A percentile compares a stretch with the other conserved stretches of the same genome.
These are phyloP conservation scores for Tephrocybe sp. DNA, from an alignment of 768 basidiomycete species.

Conservation along the genomic window DNA sequence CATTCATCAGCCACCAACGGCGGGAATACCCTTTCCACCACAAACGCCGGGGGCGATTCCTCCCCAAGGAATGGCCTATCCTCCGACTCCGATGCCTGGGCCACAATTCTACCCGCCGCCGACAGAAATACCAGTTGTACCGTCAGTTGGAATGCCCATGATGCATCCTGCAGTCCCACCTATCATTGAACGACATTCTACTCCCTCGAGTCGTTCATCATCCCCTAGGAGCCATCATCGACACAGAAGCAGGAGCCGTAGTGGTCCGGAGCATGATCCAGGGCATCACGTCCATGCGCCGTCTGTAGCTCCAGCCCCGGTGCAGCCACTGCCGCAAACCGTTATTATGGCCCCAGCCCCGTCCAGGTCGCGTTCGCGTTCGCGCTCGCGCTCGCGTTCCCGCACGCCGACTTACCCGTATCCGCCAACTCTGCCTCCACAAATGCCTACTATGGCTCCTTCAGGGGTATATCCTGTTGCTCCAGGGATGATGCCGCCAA, in stretches of 20 bases:
- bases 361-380: not conserved
- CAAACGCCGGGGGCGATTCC: not conserved
- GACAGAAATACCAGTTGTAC: not conserved
- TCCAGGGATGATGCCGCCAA: not conserved
- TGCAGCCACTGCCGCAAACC: not conserved
- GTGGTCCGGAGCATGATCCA: not conserved
- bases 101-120: not conserved
- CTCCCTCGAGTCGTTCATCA: not conserved
- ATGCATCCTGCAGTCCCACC: not conserved
- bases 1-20: not conserved
- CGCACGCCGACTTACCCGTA: not conserved
- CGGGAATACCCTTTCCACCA: not conserved
- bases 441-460: not conserved
- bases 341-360: slow-evolving; percentile 2
- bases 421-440: not conserved
- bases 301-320: not conserved
- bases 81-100: not conserved
- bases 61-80: not conserved
- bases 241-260: not conserved
- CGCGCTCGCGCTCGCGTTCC: slow-evolving; percentile 2
- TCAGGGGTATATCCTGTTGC: not conserved
- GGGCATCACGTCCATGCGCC: not conserved
- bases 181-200: not conserved
- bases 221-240: slow-evolving; percentile 4
- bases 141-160: too few relatives aligned